Base-by-base conservation (phyloP, 139 green algal species). In the Haematococcus lacustris region DNA sequence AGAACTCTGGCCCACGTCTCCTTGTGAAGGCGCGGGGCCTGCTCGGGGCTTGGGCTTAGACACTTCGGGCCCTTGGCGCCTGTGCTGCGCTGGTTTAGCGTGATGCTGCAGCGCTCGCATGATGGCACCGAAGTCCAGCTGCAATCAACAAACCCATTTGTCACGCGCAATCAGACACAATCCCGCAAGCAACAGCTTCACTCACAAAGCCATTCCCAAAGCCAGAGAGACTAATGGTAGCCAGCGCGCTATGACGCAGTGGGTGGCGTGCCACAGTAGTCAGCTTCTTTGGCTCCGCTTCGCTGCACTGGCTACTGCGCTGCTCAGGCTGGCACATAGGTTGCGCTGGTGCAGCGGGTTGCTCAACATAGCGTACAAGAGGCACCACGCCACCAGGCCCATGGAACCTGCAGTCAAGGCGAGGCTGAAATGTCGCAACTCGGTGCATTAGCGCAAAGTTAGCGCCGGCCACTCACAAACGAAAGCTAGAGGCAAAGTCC, bases 381-480 rank as follows among this genome's bases (percentile, higher is more conserved):
- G 66, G 30, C 66, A 59, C 28, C 41, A 63, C 5, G 13, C 23
- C 43, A 51, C n/a, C 41, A 30, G 57, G 35, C 0, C 88, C 88
- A 60, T 93, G 88, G n/a, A n/a, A n/a, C n/a, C n/a, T n/a, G n/a
- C n/a, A n/a, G n/a, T n/a, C n/a, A n/a, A n/a, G n/a, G n/a, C n/a
- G n/a, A n/a, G n/a, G n/a, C n/a, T n/a, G n/a, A n/a, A n/a, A n/a
- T n/a, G n/a, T n/a, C n/a, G 6, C 3, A 47, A 6, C 5, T 17
- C 47, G 9, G 3, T 26, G 3, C 7, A 64, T 4, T 21, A n/a
- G 25, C 7, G 2, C 28, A 7, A 63, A 4, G 13, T n/a, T 30
- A 51, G 13, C 41, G 47, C 47, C 32, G 1, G 86, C 88, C 51
- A 91, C 86, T 63, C 91, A 93, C 5, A 89, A 51, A 2, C 73